Percentiles rank a stretch among this genome's conserved stretches.
These are phyloP conservation scores for Ogataea pilisensis DNA, from an alignment of 805 yeast species.

Conservation along the genomic window DNA sequence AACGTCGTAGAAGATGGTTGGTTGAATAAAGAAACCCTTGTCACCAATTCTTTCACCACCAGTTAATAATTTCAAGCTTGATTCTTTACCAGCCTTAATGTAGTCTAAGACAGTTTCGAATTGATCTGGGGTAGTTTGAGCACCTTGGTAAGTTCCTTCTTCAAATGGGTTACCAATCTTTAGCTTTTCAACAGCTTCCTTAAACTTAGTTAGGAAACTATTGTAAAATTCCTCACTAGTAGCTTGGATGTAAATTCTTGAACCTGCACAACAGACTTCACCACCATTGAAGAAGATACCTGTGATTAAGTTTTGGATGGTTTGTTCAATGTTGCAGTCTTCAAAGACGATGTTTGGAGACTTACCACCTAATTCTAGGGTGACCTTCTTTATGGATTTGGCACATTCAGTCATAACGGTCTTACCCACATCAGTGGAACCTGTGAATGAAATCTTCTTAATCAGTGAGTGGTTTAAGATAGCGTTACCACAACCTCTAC, in stretches of 20 bases:
- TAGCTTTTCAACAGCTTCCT: slow-evolving; percentile 41
- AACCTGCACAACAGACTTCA: slow-evolving; percentile 92
- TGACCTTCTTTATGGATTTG: slow-evolving; percentile 69
- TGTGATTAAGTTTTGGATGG: slow-evolving; percentile 62
- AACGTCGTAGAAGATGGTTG: slow-evolving; percentile 86
- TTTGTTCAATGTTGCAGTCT: slow-evolving; percentile 64
- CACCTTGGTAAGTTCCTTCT: slow-evolving; percentile 65
- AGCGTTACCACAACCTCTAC: slow-evolving; percentile 79
- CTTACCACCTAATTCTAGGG: slow-evolving; percentile 86
- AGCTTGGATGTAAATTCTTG: slow-evolving; percentile 74
- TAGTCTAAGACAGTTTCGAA: slow-evolving; percentile 59
- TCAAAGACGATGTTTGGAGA: slow-evolving; percentile 81
- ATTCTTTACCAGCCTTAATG: slow-evolving; percentile 59
- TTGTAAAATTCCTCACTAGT: slow-evolving; percentile 57
- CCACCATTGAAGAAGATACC: slow-evolving; percentile 89
- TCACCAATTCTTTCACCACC: slow-evolving; percentile 78
- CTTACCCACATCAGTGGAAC: slow-evolving; percentile 85
- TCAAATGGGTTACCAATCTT: slow-evolving; percentile 81
- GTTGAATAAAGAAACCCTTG: slow-evolving; percentile 70
- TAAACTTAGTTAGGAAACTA: slow-evolving; percentile 55
- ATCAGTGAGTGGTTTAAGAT: slow-evolving; percentile 74
- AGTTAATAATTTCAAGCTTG: slow-evolving; percentile 66
- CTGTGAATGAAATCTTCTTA: slow-evolving; percentile 91
- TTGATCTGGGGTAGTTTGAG: slow-evolving; percentile 68
- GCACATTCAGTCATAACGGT: slow-evolving; percentile 71